Evolutionary conservation across 306 rosid species (phyloP).

Genomic region (Rubus parviflorus): DNA sequence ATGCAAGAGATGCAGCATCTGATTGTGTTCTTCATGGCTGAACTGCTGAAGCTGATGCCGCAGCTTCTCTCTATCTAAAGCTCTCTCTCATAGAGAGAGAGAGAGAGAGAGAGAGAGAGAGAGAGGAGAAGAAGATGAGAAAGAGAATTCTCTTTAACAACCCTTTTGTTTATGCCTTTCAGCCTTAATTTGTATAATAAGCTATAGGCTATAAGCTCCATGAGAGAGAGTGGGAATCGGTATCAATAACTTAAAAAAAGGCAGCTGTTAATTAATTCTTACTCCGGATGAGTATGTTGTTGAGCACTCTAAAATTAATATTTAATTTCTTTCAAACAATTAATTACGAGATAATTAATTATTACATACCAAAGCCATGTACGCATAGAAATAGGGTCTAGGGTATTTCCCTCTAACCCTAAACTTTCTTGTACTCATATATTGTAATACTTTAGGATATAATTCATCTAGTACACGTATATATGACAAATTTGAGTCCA

Average conservation of each 20-base stretch:
- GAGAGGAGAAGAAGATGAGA: slow-evolving; percentile 9
- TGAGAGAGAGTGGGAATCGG: slow-evolving; percentile 42
- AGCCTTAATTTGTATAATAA: background rate
- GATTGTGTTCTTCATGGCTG: slow-evolving; percentile 67
- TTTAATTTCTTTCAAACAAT: no score
- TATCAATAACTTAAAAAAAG: slow-evolving; percentile 38
- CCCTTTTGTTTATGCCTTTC: slow-evolving; percentile 10
- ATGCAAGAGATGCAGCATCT: slow-evolving; percentile 97
- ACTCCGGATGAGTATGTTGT: background rate
- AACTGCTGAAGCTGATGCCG: background rate
- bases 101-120: background rate
- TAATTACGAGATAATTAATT: no score
- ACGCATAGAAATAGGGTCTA: no score
- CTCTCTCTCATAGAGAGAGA: slow-evolving; percentile 39
- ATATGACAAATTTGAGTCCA: no score
- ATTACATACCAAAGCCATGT: no score
- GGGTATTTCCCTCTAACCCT: no score
- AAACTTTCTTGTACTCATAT: no score
- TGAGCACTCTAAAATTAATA: no score
- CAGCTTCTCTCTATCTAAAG: slow-evolving; percentile 11
- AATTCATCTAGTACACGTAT: no score
- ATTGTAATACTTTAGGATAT: no score
- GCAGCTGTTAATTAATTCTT: background rate
- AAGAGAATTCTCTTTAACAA: slow-evolving; percentile 21
- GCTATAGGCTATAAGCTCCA: background rate